Evolutionary conservation across 495 filamentous ascomycete genomes (phyloP), one percentile per base, ranked within the genome.

Genomic region (Aspergillus carlsbadensis): DNA sequence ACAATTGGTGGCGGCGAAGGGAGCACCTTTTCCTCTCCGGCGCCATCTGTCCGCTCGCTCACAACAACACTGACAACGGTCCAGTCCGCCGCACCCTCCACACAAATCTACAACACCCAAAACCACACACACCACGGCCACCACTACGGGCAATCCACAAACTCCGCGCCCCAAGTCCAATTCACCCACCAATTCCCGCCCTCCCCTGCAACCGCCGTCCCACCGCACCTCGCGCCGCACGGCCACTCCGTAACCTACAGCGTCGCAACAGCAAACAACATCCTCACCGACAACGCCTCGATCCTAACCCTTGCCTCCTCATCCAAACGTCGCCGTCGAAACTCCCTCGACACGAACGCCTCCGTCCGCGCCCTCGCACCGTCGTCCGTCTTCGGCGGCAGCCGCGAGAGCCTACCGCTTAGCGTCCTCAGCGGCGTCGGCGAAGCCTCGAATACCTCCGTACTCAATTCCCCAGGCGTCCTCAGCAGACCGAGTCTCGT

Each of bases 11-110:
- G 89, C 49, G 88, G 87, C 15, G 90, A 77, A 62, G 80, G 81
- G 63, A 92, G 90, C 80, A 94, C 89, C 8, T 98, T 96, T 69
- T 96, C 92, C 6, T 97, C 94, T 0, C 94, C 93, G 5, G 87
- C 90, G 10, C 92, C 92, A 3, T 97, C 92, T 5, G 86, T 94
- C 22, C 90, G 88, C 50, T 97, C 92, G 1, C 78, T 98, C 45
- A 91, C 94, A 1, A 98, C 94, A 0, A 98, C 94, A 4, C 81
- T 98, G 47, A 98, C 94, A 0, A 98, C 94, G 0, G 93, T 98
- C 44, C 94, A 98, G 68, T 98, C 94, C 4, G 77, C 86, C 29
- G 85, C 87, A 11, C 85, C 87, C 1, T 90, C 90, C 37, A 80
- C 79, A 39, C 79, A 84, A 11, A 67, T 86, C 47, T 77, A 78